A percentile compares a stretch with the other conserved stretches of the same genome.
Conservation (phyloP, 768 basidiomycete genomes). For the Royoungia palumana region DNA sequence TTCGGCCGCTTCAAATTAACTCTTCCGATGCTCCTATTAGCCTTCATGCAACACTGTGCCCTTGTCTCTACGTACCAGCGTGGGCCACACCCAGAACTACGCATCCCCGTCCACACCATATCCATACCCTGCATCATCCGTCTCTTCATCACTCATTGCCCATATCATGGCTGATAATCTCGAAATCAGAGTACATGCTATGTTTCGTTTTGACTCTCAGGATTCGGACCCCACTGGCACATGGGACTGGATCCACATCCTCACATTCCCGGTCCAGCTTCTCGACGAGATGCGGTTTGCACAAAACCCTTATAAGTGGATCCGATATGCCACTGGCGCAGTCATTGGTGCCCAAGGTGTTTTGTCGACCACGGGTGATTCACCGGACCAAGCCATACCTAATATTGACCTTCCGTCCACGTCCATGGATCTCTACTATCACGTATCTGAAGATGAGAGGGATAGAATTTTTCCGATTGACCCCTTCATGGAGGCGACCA, state of each 20-base stretch:
- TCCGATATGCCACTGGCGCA: conserved; percentile 4
- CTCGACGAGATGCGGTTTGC: not conserved
- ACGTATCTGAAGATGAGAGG: not conserved
- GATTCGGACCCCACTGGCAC: too few relatives aligned
- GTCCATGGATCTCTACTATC: not conserved
- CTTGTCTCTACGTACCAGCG: too few relatives aligned
- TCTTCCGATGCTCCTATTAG: too few relatives aligned
- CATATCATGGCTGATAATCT: too few relatives aligned
- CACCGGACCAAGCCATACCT: not conserved
- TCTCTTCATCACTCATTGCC: too few relatives aligned
- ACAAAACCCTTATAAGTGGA: conserved; percentile 2
- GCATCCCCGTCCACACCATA: too few relatives aligned
- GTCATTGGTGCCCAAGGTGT: not conserved
- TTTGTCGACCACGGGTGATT: not conserved
- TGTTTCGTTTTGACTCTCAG: not conserved
- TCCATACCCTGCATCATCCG: too few relatives aligned
- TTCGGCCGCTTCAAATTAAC: too few relatives aligned
- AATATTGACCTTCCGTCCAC: not conserved
- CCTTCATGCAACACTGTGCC: too few relatives aligned
- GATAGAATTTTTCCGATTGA: conserved; percentile 1
- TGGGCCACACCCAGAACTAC: too few relatives aligned
- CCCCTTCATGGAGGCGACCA: not conserved
- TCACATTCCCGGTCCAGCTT: not conserved
- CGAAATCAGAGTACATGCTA: not conserved
- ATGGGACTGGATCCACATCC: not conserved